Evolutionary conservation across 2,329 filamentous ascomycete genomes (phyloP).

Genomic region (Nigrospora sphaerica): DNA sequence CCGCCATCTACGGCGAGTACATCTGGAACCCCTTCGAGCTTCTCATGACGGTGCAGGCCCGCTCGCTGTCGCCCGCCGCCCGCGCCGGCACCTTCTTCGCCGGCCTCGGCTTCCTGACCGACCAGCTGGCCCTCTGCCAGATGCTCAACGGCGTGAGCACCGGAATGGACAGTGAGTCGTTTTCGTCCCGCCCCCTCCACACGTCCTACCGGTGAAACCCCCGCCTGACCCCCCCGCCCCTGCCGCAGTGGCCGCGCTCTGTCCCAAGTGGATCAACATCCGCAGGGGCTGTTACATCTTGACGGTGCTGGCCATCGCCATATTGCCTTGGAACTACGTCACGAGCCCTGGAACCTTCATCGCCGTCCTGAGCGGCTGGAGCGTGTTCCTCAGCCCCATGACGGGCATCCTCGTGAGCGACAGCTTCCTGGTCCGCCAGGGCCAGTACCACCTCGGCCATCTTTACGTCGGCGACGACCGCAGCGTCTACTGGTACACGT

Average conservation of each 20-base stretch:
- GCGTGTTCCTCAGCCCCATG: slow-evolving; percentile 40
- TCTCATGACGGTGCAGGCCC: slow-evolving; percentile 24
- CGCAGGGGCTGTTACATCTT: slow-evolving; percentile 36
- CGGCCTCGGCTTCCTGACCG: slow-evolving; percentile 23
- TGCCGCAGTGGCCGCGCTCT: slow-evolving; percentile 28
- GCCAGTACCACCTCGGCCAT: slow-evolving; percentile 33
- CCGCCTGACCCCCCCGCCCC: too few species aligned
- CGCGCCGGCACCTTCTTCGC: slow-evolving; percentile 29
- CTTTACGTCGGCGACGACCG: slow-evolving; percentile 28
- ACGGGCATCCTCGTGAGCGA: slow-evolving; percentile 36
- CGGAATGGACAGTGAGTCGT: slow-evolving; percentile 31
- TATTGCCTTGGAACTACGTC: slow-evolving; percentile 39
- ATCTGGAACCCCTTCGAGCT: slow-evolving; percentile 31
- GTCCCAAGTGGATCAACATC: slow-evolving; percentile 40
- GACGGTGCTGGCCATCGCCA: slow-evolving; percentile 28
- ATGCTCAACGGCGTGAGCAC: slow-evolving; percentile 17
- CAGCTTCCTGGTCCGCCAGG: slow-evolving; percentile 33
- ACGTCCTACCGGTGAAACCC: too few species aligned
- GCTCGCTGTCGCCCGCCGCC: slow-evolving; percentile 16
- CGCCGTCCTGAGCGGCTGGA: slow-evolving; percentile 20
- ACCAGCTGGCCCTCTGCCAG: slow-evolving; percentile 23
- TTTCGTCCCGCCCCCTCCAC: too few species aligned
- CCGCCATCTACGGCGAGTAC: slow-evolving; percentile 22
- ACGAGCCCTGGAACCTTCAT: slow-evolving; percentile 34
- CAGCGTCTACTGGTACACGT: slow-evolving; percentile 34